phyloP scores from a whole-genome alignment of 2,329 filamentous ascomycete species.

The Neoarthrinium moseri region DNA sequence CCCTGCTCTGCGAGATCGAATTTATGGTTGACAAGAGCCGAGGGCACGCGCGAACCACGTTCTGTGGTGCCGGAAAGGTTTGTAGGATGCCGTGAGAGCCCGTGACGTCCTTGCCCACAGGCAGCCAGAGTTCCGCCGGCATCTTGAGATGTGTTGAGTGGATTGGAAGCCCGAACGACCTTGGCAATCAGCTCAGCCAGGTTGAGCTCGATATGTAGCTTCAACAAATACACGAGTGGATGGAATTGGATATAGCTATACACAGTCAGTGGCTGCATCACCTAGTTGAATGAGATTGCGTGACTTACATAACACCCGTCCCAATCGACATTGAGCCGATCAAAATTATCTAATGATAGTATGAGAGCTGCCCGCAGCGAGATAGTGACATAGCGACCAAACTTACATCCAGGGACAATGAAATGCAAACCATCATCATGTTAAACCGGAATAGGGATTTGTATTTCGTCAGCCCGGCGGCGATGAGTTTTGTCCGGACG shows the following conservation, averaged over 20 bases:
- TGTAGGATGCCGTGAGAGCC: neutral
- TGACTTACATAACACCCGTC: conserved; percentile 33
- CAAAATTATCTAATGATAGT: conserved; percentile 17
- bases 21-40: neutral
- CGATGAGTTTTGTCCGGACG: conserved; percentile 43
- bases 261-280: neutral
- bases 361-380: no score
- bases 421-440: conserved; percentile 41
- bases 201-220: conserved; percentile 53
- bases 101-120: neutral
- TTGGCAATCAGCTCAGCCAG: conserved; percentile 51
- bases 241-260: conserved; percentile 47
- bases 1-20: neutral
- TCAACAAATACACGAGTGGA: conserved; percentile 51
- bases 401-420: conserved; percentile 39
- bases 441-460: conserved; percentile 44
- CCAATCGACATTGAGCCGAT: conserved; percentile 41
- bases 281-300: neutral
- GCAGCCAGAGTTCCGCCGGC: neutral
- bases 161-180: conserved; percentile 18
- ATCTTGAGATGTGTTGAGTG: neutral
- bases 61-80: neutral
- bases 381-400: no score
- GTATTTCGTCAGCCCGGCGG: conserved; percentile 48
- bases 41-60: neutral